Base-by-base conservation (phyloP, 768 basidiomycete genomes). In the Phylloporus scabripes region DNA sequence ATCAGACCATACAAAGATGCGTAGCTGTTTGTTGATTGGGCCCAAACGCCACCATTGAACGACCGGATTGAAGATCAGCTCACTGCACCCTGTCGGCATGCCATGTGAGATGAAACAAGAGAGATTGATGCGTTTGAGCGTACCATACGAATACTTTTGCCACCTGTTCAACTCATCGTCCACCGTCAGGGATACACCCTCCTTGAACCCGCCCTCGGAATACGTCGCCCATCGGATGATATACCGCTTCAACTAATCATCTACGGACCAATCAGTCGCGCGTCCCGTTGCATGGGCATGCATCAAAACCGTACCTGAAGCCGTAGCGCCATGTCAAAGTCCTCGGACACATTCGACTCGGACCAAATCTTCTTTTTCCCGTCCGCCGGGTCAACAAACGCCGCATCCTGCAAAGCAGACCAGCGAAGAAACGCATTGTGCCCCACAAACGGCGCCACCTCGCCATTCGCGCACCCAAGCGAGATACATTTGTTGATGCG, bases 121-220 rank as follows among this genome's bases (percentile, higher is more conserved):
- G 34, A 36, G 20, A 10, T 4, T 8, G 18, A 20, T 37, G 18
- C 1, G 18, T 11, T 38, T 14, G 12, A 38, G n/a, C 65, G 58
- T 8, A 60, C 84, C 87, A 66, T 87, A 89, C 0, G 85, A 72
- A 54, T 89, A 90, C 60, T 94, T 95, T 53, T 93, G 89, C 92
- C 92, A 96, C 7, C 92, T 66, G 61, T 93, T 93, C n/a, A 96
- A 68, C 61, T 96, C 92, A 60, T 96, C 92, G 48, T 92, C 90
- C 50, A 83, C 85, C 0, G 92, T 93, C 2, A 96, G 71, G 1
- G 87, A 89, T n/a, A 96, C 92, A 54, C 92, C 92, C 61, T 96
- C 92, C 70, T 93, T 87, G 76, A 94, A 94, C 0, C 82, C 88
- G 39, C 90, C 86, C 14, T 86, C 75, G 2, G 83, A 86, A 63